These are phyloP conservation scores for Aspergillus indologenus DNA, from an alignment of 495 filamentous ascomycete genomes.

Conservation along the genomic window DNA sequence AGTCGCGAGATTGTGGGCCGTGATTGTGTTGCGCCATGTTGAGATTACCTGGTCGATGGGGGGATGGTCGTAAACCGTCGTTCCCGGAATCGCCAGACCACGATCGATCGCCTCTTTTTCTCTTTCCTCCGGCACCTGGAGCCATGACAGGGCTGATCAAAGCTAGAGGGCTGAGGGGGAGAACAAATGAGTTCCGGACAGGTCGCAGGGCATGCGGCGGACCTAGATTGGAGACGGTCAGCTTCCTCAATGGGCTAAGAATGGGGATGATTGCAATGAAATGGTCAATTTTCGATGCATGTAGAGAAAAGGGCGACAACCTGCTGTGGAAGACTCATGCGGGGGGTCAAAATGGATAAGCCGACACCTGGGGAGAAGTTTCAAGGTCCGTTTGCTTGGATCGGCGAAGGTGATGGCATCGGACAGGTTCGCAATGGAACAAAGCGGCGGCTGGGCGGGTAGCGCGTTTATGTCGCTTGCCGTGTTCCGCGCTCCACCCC, in stretches of 20 bases:
- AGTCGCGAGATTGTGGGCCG: conserved; percentile 35
- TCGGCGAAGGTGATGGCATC: conserved; percentile 9
- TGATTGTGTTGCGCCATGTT: conserved; percentile 57
- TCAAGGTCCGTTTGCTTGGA: conserved; percentile 9
- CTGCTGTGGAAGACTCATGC: conserved; percentile 20
- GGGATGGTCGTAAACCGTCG: conserved; percentile 57
- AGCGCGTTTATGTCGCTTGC: not conserved
- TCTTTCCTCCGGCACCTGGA: conserved; percentile 53
- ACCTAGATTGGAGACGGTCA: conserved; percentile 23
- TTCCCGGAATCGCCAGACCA: conserved; percentile 51
- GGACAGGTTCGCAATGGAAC: not conserved
- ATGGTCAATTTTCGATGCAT: not conserved
- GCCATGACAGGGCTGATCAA: conserved; percentile 40
- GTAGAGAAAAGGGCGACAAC: conserved; percentile 8
- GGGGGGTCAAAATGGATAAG: conserved; percentile 1
- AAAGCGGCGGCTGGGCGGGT: not conserved
- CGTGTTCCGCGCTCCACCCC: not conserved
- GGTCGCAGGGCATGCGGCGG: conserved; percentile 42
- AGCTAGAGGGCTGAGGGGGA: conserved; percentile 29
- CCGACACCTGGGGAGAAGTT: conserved; percentile 8
- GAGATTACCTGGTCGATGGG: conserved; percentile 60
- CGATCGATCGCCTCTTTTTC: conserved; percentile 55
- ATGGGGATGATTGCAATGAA: not conserved
- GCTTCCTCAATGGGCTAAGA: conserved; percentile 8
- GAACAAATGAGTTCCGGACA: conserved; percentile 27